Base-by-base conservation (phyloP, 2,329 filamentous ascomycete species). In the Arthroderma uncinatum region DNA sequence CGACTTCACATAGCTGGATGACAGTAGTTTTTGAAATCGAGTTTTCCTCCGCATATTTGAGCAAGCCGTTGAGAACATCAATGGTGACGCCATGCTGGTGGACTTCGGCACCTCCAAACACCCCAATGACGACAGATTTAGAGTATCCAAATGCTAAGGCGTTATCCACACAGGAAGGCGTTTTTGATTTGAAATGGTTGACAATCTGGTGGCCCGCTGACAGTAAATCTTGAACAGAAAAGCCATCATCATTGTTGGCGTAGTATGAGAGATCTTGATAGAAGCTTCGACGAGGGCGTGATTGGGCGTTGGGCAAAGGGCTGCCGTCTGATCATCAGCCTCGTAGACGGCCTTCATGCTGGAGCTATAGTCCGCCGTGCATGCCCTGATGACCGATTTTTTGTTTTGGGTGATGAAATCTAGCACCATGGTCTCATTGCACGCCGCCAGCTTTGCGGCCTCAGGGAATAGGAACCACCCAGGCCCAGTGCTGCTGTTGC, bases 1-100 rank as follows among this genome's bases (percentile, higher is more conserved):
- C 28, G 7, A 28, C 36, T 33, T 33, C 6, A 30, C 56, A 58
- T 10, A 58, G 21, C 48, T 58, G 56, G 10, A 58, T 8, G 28
- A n/a, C 21, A 30, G 23, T 14, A 19, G 40, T 21, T 47, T 48
- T 10, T 10, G 39, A 48, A 33, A 33, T 33, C 28, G 21, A 25
- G 48, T 53, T 53, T 53, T 21, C 21, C 21, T 28, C 7, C 2
- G 28, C 48, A 28, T 53, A 33, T 10, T 53, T 28, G 48, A 53
- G 48, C 21, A 53, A 53, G 14, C 23, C n/a, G 40, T 47, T 47
- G 40, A 47, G 40, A 16, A 47, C 40, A 19, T 47, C 1, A 5
- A n/a, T 47, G 23, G 40, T 47, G 9, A 47, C 16, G n/a, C 40
- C 40, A 25, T 47, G 40, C 40, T 47, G 40, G 23, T 47, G 40